A percentile compares a stretch with the other conserved stretches of the same genome.
Evolutionary conservation across 208 protist genomes (phyloP).

Genomic region (Leishmania tarentolae): DNA sequence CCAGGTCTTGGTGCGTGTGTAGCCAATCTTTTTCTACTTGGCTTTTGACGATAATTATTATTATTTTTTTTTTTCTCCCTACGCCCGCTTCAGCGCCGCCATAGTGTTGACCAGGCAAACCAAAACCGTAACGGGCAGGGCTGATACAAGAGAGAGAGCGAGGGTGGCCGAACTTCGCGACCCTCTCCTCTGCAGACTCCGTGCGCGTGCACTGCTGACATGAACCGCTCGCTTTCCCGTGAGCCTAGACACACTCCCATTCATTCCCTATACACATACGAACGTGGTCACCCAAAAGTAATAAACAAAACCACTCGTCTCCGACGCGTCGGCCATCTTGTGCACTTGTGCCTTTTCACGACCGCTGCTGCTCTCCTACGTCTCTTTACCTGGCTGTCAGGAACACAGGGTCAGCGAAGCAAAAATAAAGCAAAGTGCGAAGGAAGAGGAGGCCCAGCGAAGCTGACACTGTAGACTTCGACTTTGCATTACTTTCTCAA

Average conservation of each 20-base stretch:
- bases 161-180: background rate
- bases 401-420: background rate
- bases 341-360: background rate
- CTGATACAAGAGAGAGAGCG: background rate
- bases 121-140: background rate
- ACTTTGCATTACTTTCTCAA: background rate
- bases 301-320: background rate
- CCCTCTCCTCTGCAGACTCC: background rate
- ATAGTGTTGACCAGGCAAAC: background rate
- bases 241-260: background rate
- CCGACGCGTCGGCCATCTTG: background rate
- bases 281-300: background rate
- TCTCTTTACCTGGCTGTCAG: background rate
- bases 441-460: background rate
- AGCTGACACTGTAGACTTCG: background rate
- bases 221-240: background rate
- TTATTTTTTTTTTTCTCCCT: background rate
- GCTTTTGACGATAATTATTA: background rate
- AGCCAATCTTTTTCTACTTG: background rate
- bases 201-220: background rate
- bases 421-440: background rate
- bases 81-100: background rate
- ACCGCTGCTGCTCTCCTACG: background rate
- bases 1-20: background rate
- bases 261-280: background rate